These are phyloP conservation scores for Debaryomyces sp. DNA, from an alignment of 1,139 yeast species.

Conservation along the genomic window DNA sequence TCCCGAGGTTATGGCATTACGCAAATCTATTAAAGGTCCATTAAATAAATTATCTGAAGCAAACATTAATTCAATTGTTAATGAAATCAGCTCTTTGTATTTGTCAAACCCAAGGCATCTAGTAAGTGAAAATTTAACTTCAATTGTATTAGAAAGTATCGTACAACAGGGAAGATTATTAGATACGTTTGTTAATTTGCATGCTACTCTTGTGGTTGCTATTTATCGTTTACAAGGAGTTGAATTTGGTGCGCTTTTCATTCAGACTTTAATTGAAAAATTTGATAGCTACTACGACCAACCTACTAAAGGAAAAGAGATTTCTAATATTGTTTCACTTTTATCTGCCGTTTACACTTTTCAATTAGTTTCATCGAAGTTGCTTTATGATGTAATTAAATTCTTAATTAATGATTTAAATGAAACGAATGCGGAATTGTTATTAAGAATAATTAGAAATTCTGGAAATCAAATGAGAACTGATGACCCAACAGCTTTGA, in stretches of 20 bases:
- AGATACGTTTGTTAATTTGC: constrained; percentile 78
- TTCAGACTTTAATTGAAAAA: constrained; percentile 76
- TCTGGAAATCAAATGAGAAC: constrained; percentile 85
- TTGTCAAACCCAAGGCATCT: constrained; percentile 70
- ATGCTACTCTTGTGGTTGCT: constrained; percentile 78
- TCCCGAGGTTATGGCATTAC: constrained; percentile 53
- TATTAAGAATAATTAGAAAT: constrained; percentile 69
- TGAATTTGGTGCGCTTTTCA: constrained; percentile 86
- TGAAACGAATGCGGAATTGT: constrained; percentile 76
- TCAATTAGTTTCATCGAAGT: constrained; percentile 70
- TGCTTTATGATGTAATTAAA: constrained; percentile 76
- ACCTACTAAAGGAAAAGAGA: constrained; percentile 49
- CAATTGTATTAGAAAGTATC: constrained; percentile 67
- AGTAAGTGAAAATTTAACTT: constrained; percentile 70
- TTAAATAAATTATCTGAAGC: constrained; percentile 87
- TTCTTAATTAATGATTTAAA: constrained; percentile 57
- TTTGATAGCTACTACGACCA: constrained; percentile 45
- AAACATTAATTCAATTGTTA: constrained; percentile 69
- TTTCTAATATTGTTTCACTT: constrained; percentile 71
- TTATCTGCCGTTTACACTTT: constrained; percentile 78
- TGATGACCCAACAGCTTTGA: constrained; percentile 87
- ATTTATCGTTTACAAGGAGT: constrained; percentile 79
- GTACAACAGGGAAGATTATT: constrained; percentile 63
- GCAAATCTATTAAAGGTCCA: constrained; percentile 72
- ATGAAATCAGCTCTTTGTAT: constrained; percentile 66